phyloP scores from a whole-genome alignment of 2,329 filamentous ascomycete genomes.

The Pseudogymnoascus verrucosus region DNA sequence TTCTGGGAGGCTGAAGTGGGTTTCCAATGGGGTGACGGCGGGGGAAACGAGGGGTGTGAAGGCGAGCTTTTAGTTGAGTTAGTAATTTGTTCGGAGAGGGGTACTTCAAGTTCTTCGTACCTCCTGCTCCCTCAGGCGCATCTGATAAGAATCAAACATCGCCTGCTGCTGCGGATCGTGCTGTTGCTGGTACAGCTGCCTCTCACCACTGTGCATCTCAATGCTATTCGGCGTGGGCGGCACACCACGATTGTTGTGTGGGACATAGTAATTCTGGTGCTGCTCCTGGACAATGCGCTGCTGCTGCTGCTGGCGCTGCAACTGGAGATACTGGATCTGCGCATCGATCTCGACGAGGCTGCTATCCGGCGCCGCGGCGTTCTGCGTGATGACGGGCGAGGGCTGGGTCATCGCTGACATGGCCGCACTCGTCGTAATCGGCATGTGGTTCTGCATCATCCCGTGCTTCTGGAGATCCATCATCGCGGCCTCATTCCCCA shows the following conservation, averaged over 20 bases:
- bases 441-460: slow-evolving; percentile 38
- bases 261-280: slow-evolving; percentile 43
- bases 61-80: slow-evolving; percentile 45
- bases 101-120: slow-evolving; percentile 32
- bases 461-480: slow-evolving; percentile 25
- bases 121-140: slow-evolving; percentile 60
- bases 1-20: slow-evolving; percentile 51
- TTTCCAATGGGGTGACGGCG: slow-evolving; percentile 73
- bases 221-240: slow-evolving; percentile 76
- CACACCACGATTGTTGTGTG: slow-evolving; percentile 50
- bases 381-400: slow-evolving; percentile 31
- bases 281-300: slow-evolving; percentile 38
- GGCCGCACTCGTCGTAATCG: slow-evolving; percentile 36
- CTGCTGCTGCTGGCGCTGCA: slow-evolving; percentile 55
- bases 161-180: slow-evolving; percentile 44
- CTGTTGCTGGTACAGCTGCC: slow-evolving; percentile 48
- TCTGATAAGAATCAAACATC: slow-evolving; percentile 53
- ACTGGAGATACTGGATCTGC: slow-evolving; percentile 58
- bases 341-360: slow-evolving; percentile 53
- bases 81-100: slow-evolving; percentile 13
- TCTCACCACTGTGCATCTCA: slow-evolving; percentile 56
- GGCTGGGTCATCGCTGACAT: slow-evolving; percentile 35
- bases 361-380: slow-evolving; percentile 40
- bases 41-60: slow-evolving; percentile 78
- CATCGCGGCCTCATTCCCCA: slow-evolving; percentile 24